Conservation (phyloP, 2,329 filamentous ascomycete genomes). For the Microdochium paspali region DNA sequence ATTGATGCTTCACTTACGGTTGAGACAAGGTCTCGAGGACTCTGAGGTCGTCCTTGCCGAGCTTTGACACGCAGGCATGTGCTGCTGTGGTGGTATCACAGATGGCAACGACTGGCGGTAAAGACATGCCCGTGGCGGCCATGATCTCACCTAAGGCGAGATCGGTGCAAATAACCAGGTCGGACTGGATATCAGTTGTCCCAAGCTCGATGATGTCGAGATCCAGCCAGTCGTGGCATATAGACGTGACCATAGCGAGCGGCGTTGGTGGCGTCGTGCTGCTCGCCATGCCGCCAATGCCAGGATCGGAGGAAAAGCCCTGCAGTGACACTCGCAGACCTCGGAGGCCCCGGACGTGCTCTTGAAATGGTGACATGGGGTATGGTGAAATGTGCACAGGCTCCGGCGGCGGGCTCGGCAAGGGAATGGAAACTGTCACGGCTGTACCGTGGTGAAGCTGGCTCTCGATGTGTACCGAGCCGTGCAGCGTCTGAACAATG, state of each 20-base stretch:
- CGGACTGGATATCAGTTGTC: constrained; percentile 5
- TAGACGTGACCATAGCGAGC: constrained; percentile 9
- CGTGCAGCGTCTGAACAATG: constrained; percentile 48
- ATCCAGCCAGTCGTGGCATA: constrained; percentile 23
- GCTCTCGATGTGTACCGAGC: constrained; percentile 48
- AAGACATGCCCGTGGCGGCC: constrained; percentile 1
- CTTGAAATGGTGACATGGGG: background rate
- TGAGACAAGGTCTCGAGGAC: constrained; percentile 27
- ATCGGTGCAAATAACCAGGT: constrained; percentile 14
- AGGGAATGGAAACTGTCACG: constrained; percentile 7
- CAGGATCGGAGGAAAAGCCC: constrained; percentile 7
- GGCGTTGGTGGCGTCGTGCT: constrained; percentile 3
- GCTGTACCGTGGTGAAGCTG: constrained; percentile 3
- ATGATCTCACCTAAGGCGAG: constrained; percentile 6
- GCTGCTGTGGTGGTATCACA: constrained; percentile 21
- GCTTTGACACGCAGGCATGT: constrained; percentile 8
- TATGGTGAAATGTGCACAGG: no score
- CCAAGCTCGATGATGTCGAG: constrained; percentile 13
- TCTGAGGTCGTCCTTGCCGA: constrained; percentile 7
- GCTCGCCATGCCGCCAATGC: background rate
- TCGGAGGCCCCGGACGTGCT: constrained; percentile 15
- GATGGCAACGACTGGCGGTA: constrained; percentile 19
- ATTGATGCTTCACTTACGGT: constrained; percentile 12
- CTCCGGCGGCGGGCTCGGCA: background rate
- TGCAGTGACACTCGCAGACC: constrained; percentile 19